Evolutionary conservation across 2,329 filamentous ascomycete species (phyloP).

Genomic region (Hymenoscyphus infarciens): DNA sequence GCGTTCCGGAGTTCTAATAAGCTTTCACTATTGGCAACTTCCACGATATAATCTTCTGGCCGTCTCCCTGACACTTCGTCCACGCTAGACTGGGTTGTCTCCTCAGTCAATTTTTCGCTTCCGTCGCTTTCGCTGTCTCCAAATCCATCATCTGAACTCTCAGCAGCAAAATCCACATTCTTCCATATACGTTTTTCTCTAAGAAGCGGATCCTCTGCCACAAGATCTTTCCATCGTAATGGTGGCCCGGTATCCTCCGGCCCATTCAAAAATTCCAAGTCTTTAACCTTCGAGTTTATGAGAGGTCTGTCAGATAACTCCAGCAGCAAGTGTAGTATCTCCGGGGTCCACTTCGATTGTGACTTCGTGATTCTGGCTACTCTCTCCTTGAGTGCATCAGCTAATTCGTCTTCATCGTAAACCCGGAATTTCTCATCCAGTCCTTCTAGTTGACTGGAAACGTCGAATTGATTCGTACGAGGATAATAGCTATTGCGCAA

Average conservation of each 20-base stretch:
- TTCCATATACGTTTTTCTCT: conserved; percentile 67
- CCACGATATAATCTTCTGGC: conserved; percentile 35
- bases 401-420: conserved; percentile 73
- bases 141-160: conserved; percentile 54
- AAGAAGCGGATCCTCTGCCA: conserved; percentile 70
- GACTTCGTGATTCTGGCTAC: conserved; percentile 54
- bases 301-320: conserved; percentile 78
- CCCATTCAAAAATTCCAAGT: conserved; percentile 53
- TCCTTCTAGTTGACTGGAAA: conserved; percentile 61
- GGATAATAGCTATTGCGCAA: conserved; percentile 55
- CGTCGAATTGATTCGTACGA: conserved; percentile 73
- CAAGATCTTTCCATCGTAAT: conserved; percentile 76
- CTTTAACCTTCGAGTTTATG: conserved; percentile 61
- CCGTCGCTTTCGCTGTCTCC: conserved; percentile 35
- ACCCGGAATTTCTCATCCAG: conserved; percentile 85
- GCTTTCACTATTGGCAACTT: conserved; percentile 31
- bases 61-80: conserved; percentile 29
- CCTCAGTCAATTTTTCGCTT: conserved; percentile 36
- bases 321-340: conserved; percentile 73
- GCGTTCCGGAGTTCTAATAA: conserved; percentile 41
- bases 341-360: conserved; percentile 67
- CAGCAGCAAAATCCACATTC: conserved; percentile 60
- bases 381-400: conserved; percentile 61
- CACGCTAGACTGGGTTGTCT: conserved; percentile 33
- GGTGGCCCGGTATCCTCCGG: conserved; percentile 43